phyloP scores from a whole-genome alignment of 352 stramenopile species.

The Phytophthora citrophthora region DNA sequence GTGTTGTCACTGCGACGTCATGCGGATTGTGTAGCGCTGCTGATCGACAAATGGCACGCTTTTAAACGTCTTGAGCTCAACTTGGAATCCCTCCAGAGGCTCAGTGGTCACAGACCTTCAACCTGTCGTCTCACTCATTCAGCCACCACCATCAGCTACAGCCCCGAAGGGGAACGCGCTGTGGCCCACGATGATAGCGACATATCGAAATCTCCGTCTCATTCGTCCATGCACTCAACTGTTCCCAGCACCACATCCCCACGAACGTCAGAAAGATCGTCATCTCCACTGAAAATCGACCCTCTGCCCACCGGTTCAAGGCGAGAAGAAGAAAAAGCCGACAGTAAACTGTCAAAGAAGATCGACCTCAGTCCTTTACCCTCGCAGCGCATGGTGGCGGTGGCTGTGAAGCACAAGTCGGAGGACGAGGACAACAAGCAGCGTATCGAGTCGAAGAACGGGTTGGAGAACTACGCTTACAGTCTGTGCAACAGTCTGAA shows the following conservation, averaged over 20 bases:
- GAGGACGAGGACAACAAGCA: too few species aligned
- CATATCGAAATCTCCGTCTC: too few species aligned
- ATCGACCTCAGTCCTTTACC: constrained; percentile 23
- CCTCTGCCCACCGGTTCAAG: constrained; percentile 23
- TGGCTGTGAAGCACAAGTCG: too few species aligned
- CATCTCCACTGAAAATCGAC: constrained; percentile 48
- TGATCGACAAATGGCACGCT: constrained; percentile 63
- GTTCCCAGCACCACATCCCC: constrained; percentile 16
- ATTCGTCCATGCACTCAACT: background rate
- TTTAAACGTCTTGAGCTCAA: constrained; percentile 74
- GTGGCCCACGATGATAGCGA: background rate
- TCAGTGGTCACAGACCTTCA: constrained; percentile 25
- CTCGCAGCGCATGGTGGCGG: too few species aligned
- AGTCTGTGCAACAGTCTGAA: too few species aligned
- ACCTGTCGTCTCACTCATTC: constrained; percentile 33
- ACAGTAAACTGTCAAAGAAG: constrained; percentile 35
- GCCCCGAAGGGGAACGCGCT: background rate
- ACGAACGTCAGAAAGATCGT: constrained; percentile 16
- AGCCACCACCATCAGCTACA: constrained; percentile 11
- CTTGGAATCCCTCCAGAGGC: constrained; percentile 69
- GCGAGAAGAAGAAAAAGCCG: constrained; percentile 29
- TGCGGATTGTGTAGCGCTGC: constrained; percentile 51
- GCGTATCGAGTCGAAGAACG: too few species aligned
- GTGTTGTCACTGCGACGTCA: constrained; percentile 30
- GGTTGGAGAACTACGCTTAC: too few species aligned